Conservation (phyloP, 208 protist species). For the Leishmania amazonensis region DNA sequence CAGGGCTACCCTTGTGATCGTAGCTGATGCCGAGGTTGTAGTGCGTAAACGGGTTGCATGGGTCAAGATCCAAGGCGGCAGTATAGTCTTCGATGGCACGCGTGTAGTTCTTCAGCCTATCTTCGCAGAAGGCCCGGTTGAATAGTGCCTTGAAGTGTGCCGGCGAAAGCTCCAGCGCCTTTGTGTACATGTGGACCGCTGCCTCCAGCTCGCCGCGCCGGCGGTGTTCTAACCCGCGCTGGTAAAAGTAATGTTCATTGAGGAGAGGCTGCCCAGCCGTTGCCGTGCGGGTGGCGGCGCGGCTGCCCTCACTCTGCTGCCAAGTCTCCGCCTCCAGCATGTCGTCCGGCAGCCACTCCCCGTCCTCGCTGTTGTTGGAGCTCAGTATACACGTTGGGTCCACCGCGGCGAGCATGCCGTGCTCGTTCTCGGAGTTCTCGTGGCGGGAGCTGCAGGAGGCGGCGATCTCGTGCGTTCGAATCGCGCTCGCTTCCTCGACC, state of each 20-base stretch:
- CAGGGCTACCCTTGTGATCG: slow-evolving; percentile 60
- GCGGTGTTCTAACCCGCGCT: slow-evolving; percentile 68
- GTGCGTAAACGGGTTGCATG: slow-evolving; percentile 81
- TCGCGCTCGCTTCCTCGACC: neutral
- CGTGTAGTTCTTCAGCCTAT: slow-evolving; percentile 63
- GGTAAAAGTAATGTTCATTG: slow-evolving; percentile 60
- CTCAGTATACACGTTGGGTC: slow-evolving; percentile 22
- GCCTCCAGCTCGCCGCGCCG: slow-evolving; percentile 63
- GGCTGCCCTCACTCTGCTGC: neutral
- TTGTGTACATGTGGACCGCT: slow-evolving; percentile 85
- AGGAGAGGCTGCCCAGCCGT: neutral
- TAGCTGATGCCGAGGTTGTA: slow-evolving; percentile 92
- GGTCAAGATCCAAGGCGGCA: slow-evolving; percentile 66
- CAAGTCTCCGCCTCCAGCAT: neutral
- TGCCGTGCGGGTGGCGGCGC: neutral
- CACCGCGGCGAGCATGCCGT: slow-evolving; percentile 18
- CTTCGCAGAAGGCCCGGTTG: slow-evolving; percentile 88
- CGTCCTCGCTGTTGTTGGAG: slow-evolving; percentile 5
- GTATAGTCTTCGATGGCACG: slow-evolving; percentile 81
- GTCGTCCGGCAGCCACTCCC: neutral
- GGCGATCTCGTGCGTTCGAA: neutral
- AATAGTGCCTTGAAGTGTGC: slow-evolving; percentile 89
- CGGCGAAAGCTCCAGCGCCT: slow-evolving; percentile 69
- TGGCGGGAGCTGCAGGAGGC: neutral
- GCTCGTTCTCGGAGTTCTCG: slow-evolving; percentile 13